These are phyloP conservation scores for Rosa persica DNA, from an alignment of 306 rosid genomes.

Conservation along the genomic window DNA sequence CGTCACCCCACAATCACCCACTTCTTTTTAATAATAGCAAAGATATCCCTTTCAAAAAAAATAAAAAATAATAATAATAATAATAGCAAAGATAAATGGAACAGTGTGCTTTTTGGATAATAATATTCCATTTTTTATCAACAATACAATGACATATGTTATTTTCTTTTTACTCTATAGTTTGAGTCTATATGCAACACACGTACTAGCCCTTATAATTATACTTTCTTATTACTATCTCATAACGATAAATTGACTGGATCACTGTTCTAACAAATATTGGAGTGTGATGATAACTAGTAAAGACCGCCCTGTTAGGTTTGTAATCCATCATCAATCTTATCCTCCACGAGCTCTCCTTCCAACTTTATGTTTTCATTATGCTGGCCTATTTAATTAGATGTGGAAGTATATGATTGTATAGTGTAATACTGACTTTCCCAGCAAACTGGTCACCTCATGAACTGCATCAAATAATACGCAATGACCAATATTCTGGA, in stretches of 20 bases:
- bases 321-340: background rate
- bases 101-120: background rate
- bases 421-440: background rate
- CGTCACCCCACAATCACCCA: background rate
- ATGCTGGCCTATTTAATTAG: background rate
- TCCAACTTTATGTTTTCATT: background rate
- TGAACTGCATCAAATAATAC: background rate
- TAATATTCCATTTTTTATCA: background rate
- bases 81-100: background rate
- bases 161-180: too few relatives aligned
- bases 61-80: too few relatives aligned
- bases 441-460: background rate
- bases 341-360: background rate
- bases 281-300: background rate
- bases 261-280: too few relatives aligned
- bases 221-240: too few relatives aligned
- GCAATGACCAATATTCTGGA: background rate
- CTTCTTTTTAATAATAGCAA: background rate
- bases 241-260: too few relatives aligned
- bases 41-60: too few relatives aligned
- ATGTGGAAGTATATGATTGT: background rate
- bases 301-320: background rate
- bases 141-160: background rate
- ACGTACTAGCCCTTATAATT: background rate
- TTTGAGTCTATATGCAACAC: background rate